Percentiles rank a stretch among this genome's conserved stretches.
Evolutionary conservation across 208 protist genomes (phyloP).

Genomic region (Leishmania turanica): DNA sequence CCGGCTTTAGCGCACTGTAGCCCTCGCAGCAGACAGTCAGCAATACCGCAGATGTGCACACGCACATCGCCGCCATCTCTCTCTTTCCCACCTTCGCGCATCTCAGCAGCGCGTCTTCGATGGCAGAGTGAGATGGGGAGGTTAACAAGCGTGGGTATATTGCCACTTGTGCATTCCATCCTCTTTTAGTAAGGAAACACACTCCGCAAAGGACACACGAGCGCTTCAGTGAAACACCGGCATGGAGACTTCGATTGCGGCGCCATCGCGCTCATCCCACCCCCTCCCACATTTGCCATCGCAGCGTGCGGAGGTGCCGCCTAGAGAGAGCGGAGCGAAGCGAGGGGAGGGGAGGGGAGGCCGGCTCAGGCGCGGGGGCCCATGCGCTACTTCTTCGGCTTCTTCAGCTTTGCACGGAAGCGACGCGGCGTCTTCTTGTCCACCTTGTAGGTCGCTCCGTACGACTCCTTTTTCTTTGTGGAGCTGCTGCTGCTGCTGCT

Average conservation of each 20-base stretch:
- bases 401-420: conserved; percentile 17
- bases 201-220: not conserved
- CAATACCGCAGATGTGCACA: not conserved
- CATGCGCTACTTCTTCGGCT: conserved; percentile 12
- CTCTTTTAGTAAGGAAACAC: not conserved
- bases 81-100: not conserved
- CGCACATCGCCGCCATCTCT: not conserved
- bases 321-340: not conserved
- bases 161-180: not conserved
- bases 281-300: not conserved
- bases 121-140: not conserved
- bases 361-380: not conserved
- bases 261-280: not conserved
- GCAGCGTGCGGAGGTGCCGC: not conserved
- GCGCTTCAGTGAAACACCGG: not conserved
- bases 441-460: conserved; percentile 1
- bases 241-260: not conserved
- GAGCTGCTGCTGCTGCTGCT: not conserved
- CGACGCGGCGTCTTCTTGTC: conserved; percentile 29
- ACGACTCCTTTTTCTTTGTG: not conserved
- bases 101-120: not conserved
- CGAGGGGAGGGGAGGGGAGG: not conserved
- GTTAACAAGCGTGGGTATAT: not conserved
- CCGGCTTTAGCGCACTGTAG: not conserved
- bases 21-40: not conserved